A percentile compares a stretch with the other conserved stretches of the same genome.
These are phyloP conservation scores for Phlebiopsis gigantea DNA, from an alignment of 768 basidiomycete species.

Conservation along the genomic window DNA sequence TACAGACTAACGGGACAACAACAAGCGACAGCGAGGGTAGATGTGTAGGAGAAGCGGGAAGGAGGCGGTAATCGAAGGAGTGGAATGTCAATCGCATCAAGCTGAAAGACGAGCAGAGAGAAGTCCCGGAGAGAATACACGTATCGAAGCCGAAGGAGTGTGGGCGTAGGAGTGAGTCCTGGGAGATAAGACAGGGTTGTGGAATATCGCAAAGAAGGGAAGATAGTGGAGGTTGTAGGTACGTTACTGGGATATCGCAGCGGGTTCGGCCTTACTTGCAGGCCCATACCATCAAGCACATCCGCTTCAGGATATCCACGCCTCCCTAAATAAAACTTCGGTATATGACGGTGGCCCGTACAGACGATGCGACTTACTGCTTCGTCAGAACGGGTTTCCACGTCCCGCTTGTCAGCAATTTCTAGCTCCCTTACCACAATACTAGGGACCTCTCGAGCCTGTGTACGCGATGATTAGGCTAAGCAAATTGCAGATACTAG, in stretches of 20 bases:
- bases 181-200: too few relatives aligned
- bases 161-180: not conserved
- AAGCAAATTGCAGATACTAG: not conserved
- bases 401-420: not conserved
- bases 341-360: not conserved
- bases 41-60: not conserved
- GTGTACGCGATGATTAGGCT: not conserved
- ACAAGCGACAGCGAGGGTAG: not conserved
- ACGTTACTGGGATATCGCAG: not conserved
- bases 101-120: not conserved
- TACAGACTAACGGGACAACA: conserved; percentile 1
- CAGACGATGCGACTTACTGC: conserved; percentile 1
- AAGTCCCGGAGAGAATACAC: not conserved
- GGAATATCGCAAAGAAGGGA: not conserved
- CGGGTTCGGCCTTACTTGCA: conserved; percentile 1
- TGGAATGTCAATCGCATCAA: not conserved
- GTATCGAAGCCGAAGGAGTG: not conserved
- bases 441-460: not conserved
- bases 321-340: not conserved
- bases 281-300: not conserved
- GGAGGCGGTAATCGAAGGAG: not conserved
- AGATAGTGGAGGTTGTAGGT: not conserved
- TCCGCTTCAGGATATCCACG: not conserved
- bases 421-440: not conserved
- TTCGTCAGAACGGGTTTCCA: not conserved